Evolutionary conservation across 2,329 filamentous ascomycete genomes (phyloP), one percentile per base, ranked within the genome.

Genomic region (Byssoonygena ceratinophila): DNA sequence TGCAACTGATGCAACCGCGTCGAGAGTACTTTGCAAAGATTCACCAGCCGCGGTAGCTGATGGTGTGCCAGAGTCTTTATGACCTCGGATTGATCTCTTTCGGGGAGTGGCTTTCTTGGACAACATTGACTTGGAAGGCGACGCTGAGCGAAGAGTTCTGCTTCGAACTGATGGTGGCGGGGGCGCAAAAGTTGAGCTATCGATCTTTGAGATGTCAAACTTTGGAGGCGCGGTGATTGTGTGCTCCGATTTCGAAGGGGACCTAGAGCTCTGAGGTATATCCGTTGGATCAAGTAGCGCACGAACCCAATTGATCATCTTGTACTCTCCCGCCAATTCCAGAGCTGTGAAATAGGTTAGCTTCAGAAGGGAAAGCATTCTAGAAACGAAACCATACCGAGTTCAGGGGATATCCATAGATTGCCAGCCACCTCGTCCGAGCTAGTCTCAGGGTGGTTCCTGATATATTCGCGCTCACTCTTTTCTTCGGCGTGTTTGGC

Each of bases 371-470:
- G n/a, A 54, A 27, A 16, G 34, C 39, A 32, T 29, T 14, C 11
- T 36, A 20, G n/a, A 41, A 11, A 20, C 34, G 20, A 32, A 18
- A n/a, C n/a, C 22, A 34, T 52, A 84, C 81, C 81, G 66, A 80
- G 74, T 59, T 84, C 77, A 4, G 91, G 89, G 44, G 88, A 82
- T 47, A 97, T 90, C 92, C 92, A 98, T 49, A 98, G 82, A 68
- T 96, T 98, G 43, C 92, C 92, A 23, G 92, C 92, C 27, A 92
- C 89, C 75, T 97, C 92, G 65, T 97, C 90, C 53, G 78, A 77
- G 61, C 89, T 94, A 8, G 90, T 94, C 27, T 84, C 84, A 31
- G 80, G 71, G 25, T 92, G 82, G 5, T 79, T 80, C 74, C 95
- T 96, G 71, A 98, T 83, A 70, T 88, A 90, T 50, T 77, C 76